A percentile compares a stretch with the other conserved stretches of the same genome.
phyloP scores from a whole-genome alignment of 2,329 filamentous ascomycete genomes.

The Fusarium algeriense region DNA sequence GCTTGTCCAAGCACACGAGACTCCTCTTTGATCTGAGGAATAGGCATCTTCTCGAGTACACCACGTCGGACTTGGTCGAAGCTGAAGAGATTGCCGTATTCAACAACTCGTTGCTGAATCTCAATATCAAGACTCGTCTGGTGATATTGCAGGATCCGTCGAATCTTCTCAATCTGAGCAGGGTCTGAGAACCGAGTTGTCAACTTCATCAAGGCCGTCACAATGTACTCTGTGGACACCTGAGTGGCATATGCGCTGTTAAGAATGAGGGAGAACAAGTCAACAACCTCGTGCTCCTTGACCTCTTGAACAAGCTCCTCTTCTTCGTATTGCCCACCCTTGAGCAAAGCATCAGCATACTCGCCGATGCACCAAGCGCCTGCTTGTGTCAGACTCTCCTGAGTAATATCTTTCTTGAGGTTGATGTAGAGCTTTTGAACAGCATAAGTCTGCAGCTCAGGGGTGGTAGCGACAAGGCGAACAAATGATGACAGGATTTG shows the following conservation, averaged over 20 bases:
- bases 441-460: conserved; percentile 95
- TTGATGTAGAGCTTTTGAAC: conserved; percentile 94
- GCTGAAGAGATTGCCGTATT: conserved; percentile 94
- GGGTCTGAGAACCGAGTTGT: conserved; percentile 87
- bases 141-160: conserved; percentile 80
- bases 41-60: conserved; percentile 97
- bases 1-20: conserved; percentile 90
- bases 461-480: conserved; percentile 91
- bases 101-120: conserved; percentile 94
- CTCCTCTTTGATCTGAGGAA: conserved; percentile 96
- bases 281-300: conserved; percentile 89
- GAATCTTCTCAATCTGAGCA: conserved; percentile 87
- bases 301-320: conserved; percentile 86
- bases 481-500: conserved; percentile 98
- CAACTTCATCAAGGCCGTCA: conserved; percentile 94
- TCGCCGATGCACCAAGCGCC: conserved; percentile 98
- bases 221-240: conserved; percentile 93
- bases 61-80: conserved; percentile 89
- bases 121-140: conserved; percentile 93
- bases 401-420: conserved; percentile 95
- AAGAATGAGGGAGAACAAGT: conserved; percentile 91
- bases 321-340: conserved; percentile 91
- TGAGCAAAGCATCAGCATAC: conserved; percentile 90
- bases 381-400: conserved; percentile 93
- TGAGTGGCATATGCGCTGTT: conserved; percentile 96